Percentiles rank a stretch among this genome's conserved stretches.
Evolutionary conservation across 164 flowering plant species (phyloP).

Genomic region (Kalanchoe fedtschenkoi): DNA sequence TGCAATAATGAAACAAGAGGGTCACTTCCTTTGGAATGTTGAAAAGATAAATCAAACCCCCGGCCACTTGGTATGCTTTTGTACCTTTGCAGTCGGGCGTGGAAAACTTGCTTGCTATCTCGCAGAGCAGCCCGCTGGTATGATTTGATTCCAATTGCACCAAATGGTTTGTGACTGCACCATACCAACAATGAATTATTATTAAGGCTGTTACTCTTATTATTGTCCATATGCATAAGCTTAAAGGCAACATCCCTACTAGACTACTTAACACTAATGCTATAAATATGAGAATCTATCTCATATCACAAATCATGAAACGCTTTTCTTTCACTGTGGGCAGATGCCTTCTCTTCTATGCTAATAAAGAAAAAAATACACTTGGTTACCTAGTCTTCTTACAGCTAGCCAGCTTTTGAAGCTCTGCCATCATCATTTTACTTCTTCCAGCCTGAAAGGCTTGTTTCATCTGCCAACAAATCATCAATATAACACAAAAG

Average conservation of each 20-base stretch:
- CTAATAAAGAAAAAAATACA: not conserved
- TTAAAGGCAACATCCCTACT: slow-evolving; percentile 4
- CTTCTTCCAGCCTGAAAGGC: not conserved
- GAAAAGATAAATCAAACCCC: not conserved
- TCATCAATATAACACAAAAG: not conserved
- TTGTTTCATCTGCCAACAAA: not conserved
- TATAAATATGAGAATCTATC: slow-evolving; percentile 3
- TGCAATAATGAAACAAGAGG: not conserved
- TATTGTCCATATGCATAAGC: not conserved
- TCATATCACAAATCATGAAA: not conserved
- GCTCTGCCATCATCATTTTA: too few species aligned
- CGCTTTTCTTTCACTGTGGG: not conserved
- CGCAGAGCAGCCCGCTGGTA: not conserved
- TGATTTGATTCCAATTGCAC: not conserved
- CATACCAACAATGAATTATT: not conserved
- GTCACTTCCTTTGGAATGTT: slow-evolving; percentile 2
- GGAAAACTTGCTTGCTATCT: not conserved
- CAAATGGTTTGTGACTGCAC: not conserved
- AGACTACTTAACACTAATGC: too few species aligned
- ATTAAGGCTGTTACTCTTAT: too few species aligned
- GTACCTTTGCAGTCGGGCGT: not conserved
- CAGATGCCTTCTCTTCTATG: not conserved
- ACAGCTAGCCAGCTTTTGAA: not conserved
- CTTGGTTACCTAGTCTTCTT: not conserved
- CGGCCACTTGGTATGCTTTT: not conserved